These are phyloP conservation scores for Cichorium intybus DNA, from an alignment of 140 eudicot species.

Conservation along the genomic window DNA sequence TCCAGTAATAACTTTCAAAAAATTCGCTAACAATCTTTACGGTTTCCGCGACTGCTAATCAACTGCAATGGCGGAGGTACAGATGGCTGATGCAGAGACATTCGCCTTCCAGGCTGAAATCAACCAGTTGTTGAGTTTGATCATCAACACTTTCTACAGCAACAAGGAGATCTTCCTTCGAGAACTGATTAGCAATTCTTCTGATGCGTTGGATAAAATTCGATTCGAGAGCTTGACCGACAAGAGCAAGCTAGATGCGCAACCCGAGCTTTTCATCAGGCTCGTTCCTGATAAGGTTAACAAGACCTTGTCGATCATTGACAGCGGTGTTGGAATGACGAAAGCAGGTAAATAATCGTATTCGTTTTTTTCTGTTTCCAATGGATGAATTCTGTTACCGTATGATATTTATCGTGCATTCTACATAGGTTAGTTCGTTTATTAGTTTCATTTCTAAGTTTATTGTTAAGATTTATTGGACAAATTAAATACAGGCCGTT, in stretches of 20 bases:
- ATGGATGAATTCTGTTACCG: background rate
- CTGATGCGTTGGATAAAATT: slow-evolving; percentile 76
- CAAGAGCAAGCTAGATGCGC: slow-evolving; percentile 67
- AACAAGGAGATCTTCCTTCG: slow-evolving; percentile 82
- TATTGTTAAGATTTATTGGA: background rate
- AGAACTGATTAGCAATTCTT: slow-evolving; percentile 66
- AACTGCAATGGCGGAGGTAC: slow-evolving; percentile 42
- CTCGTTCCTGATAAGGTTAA: slow-evolving; percentile 70
- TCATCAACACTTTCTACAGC: slow-evolving; percentile 78
- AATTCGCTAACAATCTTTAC: background rate
- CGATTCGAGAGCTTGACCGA: slow-evolving; percentile 71
- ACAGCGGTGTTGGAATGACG: slow-evolving; percentile 76
- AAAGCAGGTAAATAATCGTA: slow-evolving; percentile 52
- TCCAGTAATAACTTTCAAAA: background rate
- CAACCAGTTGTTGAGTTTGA: slow-evolving; percentile 60
- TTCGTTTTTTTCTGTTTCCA: background rate
- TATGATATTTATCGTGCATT: background rate
- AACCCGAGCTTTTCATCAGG: slow-evolving; percentile 68
- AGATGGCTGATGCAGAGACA: slow-evolving; percentile 61
- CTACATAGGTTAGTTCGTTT: background rate
- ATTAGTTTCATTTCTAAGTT: background rate
- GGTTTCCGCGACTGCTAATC: background rate
- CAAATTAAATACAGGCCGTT: background rate
- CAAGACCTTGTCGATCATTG: slow-evolving; percentile 67
- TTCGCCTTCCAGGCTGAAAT: slow-evolving; percentile 78